phyloP scores from a whole-genome alignment of 257 asterid species.

The Solanum acaule region DNA sequence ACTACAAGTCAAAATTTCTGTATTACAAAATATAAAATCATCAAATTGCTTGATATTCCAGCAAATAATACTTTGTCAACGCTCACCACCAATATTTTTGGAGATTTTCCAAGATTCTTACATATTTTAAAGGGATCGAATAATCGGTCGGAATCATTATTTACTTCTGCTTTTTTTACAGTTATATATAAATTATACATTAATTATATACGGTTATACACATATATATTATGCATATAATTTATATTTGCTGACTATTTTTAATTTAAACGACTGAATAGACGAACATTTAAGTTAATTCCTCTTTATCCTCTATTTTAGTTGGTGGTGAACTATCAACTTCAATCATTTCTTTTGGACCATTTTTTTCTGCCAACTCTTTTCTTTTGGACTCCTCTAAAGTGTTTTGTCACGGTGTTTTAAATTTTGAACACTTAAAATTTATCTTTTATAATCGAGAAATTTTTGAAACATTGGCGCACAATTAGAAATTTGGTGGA shows the following conservation, averaged over 20 bases:
- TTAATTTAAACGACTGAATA: not conserved
- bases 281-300: not conserved
- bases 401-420: not conserved
- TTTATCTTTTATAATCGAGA: not conserved
- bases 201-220: not conserved
- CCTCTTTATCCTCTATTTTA: not conserved
- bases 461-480: not conserved
- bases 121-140: not conserved
- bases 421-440: not conserved
- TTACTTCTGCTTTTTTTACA: not conserved
- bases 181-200: not conserved
- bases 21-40: not conserved
- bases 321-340: slow-evolving; percentile 29
- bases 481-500: not conserved
- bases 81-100: not conserved
- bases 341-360: not conserved
- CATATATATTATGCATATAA: not conserved
- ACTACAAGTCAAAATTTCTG: not conserved
- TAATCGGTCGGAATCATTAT: not conserved
- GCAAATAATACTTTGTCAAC: not conserved
- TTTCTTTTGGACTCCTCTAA: not conserved
- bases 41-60: not conserved
- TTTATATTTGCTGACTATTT: not conserved
- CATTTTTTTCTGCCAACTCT: not conserved
- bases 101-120: not conserved